Evolutionary conservation across 208 protist genomes (phyloP).

Genomic region (Endotrypanum monterogeii): DNA sequence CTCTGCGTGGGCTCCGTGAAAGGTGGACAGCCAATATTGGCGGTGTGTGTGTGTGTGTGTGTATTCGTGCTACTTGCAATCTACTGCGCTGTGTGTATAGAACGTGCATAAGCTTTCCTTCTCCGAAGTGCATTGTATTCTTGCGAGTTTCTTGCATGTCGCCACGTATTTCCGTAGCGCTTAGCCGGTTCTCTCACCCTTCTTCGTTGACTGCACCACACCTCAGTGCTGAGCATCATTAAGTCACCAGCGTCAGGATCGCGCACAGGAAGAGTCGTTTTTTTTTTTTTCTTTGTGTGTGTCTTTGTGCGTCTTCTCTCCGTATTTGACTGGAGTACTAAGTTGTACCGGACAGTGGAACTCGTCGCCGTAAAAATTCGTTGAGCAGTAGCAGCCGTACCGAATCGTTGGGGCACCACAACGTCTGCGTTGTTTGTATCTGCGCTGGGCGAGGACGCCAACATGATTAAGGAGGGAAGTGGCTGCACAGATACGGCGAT

Average conservation of each 20-base stretch:
- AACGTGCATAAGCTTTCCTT: neutral
- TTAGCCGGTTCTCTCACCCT: neutral
- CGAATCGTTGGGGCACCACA: too few species aligned
- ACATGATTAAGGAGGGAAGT: constrained; percentile 11
- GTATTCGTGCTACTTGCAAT: neutral
- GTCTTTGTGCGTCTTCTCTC: too few species aligned
- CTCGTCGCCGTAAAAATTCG: too few species aligned
- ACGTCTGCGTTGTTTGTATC: too few species aligned
- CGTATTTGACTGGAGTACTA: too few species aligned
- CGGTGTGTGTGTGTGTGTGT: neutral
- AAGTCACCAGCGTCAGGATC: neutral
- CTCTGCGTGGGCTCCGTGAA: neutral
- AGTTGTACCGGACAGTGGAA: too few species aligned
- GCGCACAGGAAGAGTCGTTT: neutral
- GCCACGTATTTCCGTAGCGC: neutral
- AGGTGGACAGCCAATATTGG: neutral
- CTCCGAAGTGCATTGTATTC: neutral
- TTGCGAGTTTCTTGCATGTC: neutral
- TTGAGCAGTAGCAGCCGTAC: too few species aligned
- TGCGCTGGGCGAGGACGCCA: neutral
- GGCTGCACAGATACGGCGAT: constrained; percentile 14
- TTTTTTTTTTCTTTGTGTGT: neutral
- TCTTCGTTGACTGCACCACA: neutral
- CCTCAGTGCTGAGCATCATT: neutral
- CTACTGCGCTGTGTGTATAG: neutral